These are phyloP conservation scores for Clarireedia paspali DNA, from an alignment of 2,329 filamentous ascomycete genomes.

Conservation along the genomic window DNA sequence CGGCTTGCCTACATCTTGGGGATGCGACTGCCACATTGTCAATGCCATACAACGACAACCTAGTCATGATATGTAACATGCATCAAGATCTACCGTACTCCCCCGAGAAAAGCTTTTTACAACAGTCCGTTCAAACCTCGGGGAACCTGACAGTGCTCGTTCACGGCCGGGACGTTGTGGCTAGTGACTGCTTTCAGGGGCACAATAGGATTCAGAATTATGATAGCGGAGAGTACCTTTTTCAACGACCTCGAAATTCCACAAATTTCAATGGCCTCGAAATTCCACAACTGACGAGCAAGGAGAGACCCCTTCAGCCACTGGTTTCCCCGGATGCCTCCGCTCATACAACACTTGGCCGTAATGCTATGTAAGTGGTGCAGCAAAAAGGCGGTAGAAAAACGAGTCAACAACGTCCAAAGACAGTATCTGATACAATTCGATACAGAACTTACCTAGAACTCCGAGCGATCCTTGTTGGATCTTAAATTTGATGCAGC, in stretches of 20 bases:
- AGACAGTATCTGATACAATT: not conserved
- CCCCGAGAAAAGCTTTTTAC: not conserved
- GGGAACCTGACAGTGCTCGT: not conserved
- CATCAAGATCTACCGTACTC: not conserved
- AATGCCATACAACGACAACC: not conserved
- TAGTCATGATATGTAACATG: not conserved
- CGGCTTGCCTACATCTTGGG: not conserved
- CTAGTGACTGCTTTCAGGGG: not conserved
- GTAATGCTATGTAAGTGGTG: not conserved
- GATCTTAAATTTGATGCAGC: conserved; percentile 9
- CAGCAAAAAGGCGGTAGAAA: not conserved
- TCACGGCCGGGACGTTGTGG: not conserved
- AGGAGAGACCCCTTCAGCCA: not conserved
- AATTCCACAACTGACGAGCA: not conserved
- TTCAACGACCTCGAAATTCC: not conserved
- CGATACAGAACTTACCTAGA: not conserved
- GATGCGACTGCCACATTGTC: not conserved
- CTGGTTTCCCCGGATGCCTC: not conserved
- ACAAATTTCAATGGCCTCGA: not conserved
- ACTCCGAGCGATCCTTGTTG: not conserved
- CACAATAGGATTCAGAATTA: not conserved
- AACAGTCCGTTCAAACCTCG: not conserved
- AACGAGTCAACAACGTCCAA: not conserved
- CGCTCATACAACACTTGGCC: not conserved
- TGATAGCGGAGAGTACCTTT: not conserved